A percentile compares a stretch with the other conserved stretches of the same genome.
These are phyloP conservation scores for Yamadazyma dendronema DNA, from an alignment of 1,139 yeast genomes.

Conservation along the genomic window DNA sequence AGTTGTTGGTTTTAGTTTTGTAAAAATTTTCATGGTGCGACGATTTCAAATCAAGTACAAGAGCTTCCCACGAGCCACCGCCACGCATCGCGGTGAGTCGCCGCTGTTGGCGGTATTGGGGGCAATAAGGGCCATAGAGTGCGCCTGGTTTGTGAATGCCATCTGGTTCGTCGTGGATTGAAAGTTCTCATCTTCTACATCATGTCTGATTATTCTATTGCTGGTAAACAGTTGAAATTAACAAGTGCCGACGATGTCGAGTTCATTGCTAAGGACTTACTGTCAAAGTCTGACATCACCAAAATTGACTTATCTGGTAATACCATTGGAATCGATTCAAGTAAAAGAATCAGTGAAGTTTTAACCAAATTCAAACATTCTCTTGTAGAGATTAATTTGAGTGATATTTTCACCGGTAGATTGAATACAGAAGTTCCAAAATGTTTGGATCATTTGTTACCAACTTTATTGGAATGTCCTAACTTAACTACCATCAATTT, in stretches of 20 bases:
- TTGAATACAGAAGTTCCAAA: constrained; percentile 92
- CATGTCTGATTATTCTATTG: constrained; percentile 47
- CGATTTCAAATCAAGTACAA: background rate
- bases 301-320: constrained; percentile 86
- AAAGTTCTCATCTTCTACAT: too few species aligned
- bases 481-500: constrained; percentile 73
- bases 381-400: constrained; percentile 69
- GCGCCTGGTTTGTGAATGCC: too few species aligned
- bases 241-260: constrained; percentile 71
- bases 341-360: constrained; percentile 66
- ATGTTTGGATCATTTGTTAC: constrained; percentile 69
- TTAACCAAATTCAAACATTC: constrained; percentile 49
- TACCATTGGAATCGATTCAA: constrained; percentile 90
- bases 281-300: constrained; percentile 30
- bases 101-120: too few species aligned
- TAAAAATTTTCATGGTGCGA: background rate
- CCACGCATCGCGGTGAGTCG: too few species aligned
- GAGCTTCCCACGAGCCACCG: too few species aligned
- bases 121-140: background rate
- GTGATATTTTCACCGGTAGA: constrained; percentile 93
- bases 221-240: constrained; percentile 77
- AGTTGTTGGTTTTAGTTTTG: background rate
- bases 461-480: constrained; percentile 67
- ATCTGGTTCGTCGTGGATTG: background rate
- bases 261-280: constrained; percentile 16